These are phyloP conservation scores for Polygonum maritimum DNA, from an alignment of 148 eudicot genomes.

Conservation along the genomic window DNA sequence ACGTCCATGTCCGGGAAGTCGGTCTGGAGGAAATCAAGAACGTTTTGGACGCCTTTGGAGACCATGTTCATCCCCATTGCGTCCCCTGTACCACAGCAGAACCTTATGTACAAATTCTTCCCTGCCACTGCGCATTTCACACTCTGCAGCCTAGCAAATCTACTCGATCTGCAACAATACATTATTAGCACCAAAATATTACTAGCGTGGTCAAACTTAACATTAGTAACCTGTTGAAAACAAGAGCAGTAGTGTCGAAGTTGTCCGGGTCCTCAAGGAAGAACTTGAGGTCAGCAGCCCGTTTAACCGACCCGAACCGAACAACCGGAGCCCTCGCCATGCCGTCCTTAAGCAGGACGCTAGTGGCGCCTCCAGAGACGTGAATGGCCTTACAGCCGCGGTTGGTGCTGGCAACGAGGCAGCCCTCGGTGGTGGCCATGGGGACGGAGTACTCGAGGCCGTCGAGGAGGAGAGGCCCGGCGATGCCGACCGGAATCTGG, in stretches of 20 bases:
- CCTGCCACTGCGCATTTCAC: conserved; percentile 71
- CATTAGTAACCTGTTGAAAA: conserved; percentile 21
- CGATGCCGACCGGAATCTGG: conserved; percentile 36
- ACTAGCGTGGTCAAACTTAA: too few species aligned
- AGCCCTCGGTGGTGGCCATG: conserved; percentile 39
- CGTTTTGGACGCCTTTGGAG: conserved; percentile 88
- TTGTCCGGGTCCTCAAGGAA: conserved; percentile 28
- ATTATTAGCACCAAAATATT: neutral
- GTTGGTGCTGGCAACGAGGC: conserved; percentile 34
- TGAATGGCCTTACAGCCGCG: conserved; percentile 32
- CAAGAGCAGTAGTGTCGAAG: conserved; percentile 20
- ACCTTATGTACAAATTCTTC: conserved; percentile 65
- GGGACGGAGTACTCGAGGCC: conserved; percentile 29
- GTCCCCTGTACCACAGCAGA: conserved; percentile 77
- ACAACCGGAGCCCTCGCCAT: conserved; percentile 41
- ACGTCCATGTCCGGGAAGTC: conserved; percentile 91
- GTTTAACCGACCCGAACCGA: conserved; percentile 23
- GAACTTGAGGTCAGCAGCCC: conserved; percentile 26
- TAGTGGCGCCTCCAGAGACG: conserved; percentile 26
- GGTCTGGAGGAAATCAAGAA: conserved; percentile 53
- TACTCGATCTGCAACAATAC: conserved; percentile 48
- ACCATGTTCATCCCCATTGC: conserved; percentile 99
- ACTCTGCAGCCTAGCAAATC: conserved; percentile 65
- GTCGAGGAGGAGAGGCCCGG: conserved; percentile 31
- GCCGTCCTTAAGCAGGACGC: conserved; percentile 21